Conservation (phyloP, 345 rosid species). For the Erucastrum elatum region DNA sequence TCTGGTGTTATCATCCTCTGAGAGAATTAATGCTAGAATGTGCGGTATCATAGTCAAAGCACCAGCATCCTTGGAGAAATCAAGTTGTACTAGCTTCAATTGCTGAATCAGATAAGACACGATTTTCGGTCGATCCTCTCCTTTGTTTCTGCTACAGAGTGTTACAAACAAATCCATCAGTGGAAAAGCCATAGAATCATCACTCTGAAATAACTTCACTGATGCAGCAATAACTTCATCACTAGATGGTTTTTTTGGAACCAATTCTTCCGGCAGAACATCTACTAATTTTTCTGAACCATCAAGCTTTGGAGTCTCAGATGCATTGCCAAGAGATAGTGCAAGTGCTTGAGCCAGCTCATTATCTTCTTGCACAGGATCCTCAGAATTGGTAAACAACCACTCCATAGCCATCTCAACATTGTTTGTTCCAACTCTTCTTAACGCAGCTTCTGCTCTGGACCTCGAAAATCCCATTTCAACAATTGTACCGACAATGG, state of each 20-base stretch:
- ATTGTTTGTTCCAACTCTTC: constrained; percentile 92
- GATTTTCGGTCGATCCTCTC: constrained; percentile 81
- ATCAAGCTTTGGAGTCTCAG: constrained; percentile 66
- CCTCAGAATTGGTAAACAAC: constrained; percentile 82
- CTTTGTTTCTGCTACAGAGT: constrained; percentile 84
- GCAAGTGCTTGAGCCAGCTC: constrained; percentile 97
- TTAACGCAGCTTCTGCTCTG: constrained; percentile 91
- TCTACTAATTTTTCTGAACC: constrained; percentile 32
- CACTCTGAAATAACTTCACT: constrained; percentile 72
- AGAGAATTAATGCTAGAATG: constrained; percentile 75
- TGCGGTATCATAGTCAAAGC: constrained; percentile 80
- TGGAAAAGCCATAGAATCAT: constrained; percentile 73
- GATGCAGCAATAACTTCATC: constrained; percentile 85
- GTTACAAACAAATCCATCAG: constrained; percentile 85
- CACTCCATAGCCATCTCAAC: constrained; percentile 99
- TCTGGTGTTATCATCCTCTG: constrained; percentile 72
- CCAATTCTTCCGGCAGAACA: constrained; percentile 52
- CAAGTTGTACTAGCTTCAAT: constrained; percentile 71
- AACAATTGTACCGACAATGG: constrained; percentile 77
- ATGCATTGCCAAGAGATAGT: constrained; percentile 84
- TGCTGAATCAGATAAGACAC: constrained; percentile 79
- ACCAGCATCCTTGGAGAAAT: constrained; percentile 65
- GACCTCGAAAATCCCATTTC: constrained; percentile 98
- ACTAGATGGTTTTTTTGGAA: constrained; percentile 68
- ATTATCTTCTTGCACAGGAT: constrained; percentile 96